Evolutionary conservation across 2,329 filamentous ascomycete genomes (phyloP).

Genomic region (Alternaria consortialis): DNA sequence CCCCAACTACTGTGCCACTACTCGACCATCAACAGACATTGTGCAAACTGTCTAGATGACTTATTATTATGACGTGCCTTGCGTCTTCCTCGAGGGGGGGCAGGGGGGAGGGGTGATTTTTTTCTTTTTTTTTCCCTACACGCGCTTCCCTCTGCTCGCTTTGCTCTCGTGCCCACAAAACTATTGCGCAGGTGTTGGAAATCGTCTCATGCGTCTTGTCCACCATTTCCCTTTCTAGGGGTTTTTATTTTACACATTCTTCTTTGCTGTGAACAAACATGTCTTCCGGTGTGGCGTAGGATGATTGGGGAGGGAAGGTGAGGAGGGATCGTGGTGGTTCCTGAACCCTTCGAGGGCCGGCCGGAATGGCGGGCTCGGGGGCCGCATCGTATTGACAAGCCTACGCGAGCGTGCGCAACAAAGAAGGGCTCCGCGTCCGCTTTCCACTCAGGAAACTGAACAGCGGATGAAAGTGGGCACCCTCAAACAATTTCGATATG

Average conservation of each 20-base stretch:
- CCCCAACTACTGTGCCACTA: too few relatives aligned
- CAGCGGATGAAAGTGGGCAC: neutral
- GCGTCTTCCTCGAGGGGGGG: too few relatives aligned
- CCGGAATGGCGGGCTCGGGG: constrained; percentile 84
- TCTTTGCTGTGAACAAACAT: neutral
- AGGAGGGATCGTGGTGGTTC: constrained; percentile 49
- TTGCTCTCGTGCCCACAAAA: neutral
- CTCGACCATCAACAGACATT: too few relatives aligned
- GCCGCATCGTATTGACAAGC: constrained; percentile 73
- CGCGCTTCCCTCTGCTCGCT: neutral
- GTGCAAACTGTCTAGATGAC: too few relatives aligned
- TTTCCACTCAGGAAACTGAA: neutral
- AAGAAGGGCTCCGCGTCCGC: neutral
- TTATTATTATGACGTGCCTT: too few relatives aligned
- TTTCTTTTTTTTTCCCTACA: neutral
- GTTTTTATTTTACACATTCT: neutral
- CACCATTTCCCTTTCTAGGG: neutral
- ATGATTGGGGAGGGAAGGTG: constrained; percentile 35
- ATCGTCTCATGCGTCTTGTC: neutral
- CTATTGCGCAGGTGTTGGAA: neutral
- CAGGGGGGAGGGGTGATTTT: too few relatives aligned
- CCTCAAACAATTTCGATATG: neutral
- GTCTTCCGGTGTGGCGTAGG: constrained; percentile 49
- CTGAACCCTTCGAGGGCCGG: constrained; percentile 71
- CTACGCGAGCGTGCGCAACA: neutral